Base-by-base conservation (phyloP, 495 filamentous ascomycete species). In the Hapsidospora chrysogenum region DNA sequence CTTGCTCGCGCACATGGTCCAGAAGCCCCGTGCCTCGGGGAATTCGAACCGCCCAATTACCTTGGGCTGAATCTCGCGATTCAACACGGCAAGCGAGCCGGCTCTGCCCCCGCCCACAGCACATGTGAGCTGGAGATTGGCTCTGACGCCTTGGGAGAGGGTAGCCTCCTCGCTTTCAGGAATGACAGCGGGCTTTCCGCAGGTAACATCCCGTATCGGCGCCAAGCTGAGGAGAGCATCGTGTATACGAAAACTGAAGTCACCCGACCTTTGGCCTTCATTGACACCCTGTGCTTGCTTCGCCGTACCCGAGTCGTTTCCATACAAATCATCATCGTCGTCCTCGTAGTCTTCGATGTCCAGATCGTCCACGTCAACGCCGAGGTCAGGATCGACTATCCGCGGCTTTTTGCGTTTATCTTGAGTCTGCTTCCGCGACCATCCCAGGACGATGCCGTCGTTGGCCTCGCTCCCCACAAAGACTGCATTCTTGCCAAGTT, bases 381-480 rank as follows among this genome's bases (percentile, higher is more conserved):
- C 70, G 15, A 69, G 64, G 28, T 76, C 68, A 16, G 43, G 25
- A 14, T 64, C 61, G 4, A 54, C 44, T 5, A 53, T 34, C 29
- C 53, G 48, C 3, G 50, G 40, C 17, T 66, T 66, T 33, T 61
- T 64, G 30, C 72, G 73, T 18, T 68, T 60, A n/a, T 57, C 45
- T 31, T 68, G 63, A 3, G 48, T 57, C 46, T 41, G 70, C 48
- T 48, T 74, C 17, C 70, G 68, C 27, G 70, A 70, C 80, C 85
- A 95, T 31, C 76, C 74, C 23, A 96, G 50, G 22, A 99, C 60
- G 5, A 81, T 44, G 0, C 89, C 89, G 44, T 94, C 80, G n/a
- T 73, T 69, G 34, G 78, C 70, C 49, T 87, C 80, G 43, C 80
- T 85, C 1, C 87, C 89, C 11, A 92, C 52, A 49, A 99, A 96